Evolutionary conservation across 148 eudicot genomes (phyloP).

Genomic region (Silene latifolia): DNA sequence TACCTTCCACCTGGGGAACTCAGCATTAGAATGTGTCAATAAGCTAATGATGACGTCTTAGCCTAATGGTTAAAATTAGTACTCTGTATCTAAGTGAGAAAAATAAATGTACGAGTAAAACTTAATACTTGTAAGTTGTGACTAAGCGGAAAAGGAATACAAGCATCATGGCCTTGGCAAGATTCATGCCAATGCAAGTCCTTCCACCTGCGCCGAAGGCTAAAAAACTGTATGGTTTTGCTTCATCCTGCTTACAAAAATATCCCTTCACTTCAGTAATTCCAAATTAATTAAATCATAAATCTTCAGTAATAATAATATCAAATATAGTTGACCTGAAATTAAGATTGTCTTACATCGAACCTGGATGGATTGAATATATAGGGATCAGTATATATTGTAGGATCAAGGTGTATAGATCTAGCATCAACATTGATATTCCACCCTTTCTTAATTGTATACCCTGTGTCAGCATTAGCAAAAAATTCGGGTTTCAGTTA

Average conservation of each 20-base stretch:
- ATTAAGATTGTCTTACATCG: constrained; percentile 32
- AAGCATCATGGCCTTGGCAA: constrained; percentile 48
- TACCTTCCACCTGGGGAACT: constrained; percentile 44
- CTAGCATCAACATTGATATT: constrained; percentile 46
- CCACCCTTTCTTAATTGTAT: constrained; percentile 48
- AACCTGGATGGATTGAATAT: constrained; percentile 41
- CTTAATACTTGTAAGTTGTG: constrained; percentile 37
- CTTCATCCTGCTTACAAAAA: constrained; percentile 31
- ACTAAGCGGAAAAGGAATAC: constrained; percentile 45
- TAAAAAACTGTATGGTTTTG: constrained; percentile 44
- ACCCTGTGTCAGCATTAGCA: constrained; percentile 22
- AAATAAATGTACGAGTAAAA: too few species aligned
- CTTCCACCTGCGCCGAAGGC: constrained; percentile 54
- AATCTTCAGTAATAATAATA: too few species aligned
- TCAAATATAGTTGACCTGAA: neutral
- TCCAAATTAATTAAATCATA: neutral
- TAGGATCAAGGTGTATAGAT: constrained; percentile 46
- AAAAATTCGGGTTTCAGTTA: neutral
- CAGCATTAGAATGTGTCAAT: neutral
- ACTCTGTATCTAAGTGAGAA: too few species aligned
- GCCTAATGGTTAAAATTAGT: too few species aligned
- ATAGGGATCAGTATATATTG: constrained; percentile 33
- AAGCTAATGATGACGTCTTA: neutral
- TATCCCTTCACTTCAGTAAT: neutral
- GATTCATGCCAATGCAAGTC: constrained; percentile 46